Base-by-base conservation (phyloP, 306 rosid genomes). In the Prunus campanulata region DNA sequence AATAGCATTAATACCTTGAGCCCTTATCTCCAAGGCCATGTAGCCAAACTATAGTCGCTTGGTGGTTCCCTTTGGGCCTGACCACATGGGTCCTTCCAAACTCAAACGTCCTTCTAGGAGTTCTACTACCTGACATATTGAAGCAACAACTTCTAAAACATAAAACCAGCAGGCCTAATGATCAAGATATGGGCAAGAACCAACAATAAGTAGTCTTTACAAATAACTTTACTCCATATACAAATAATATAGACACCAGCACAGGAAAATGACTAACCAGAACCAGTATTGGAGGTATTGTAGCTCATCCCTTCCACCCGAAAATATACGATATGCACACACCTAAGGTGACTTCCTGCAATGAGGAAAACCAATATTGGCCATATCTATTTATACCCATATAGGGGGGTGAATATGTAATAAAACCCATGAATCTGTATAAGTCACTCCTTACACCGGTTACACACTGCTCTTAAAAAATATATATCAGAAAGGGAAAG, bases 1-100 rank as follows among this genome's bases (percentile, higher is more conserved):
- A 65, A 61, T 30, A 69, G 66, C 65, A 35, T 48, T 56, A 66
- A 75, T 84, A 93, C 98, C 97, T 93, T 68, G 97, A 88, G 54
- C 98, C 98, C 70, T 93, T 89, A 76, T 93, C 98, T 66, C 98
- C 97, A 77, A 89, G 85, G 83, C 97, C 98, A 74, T 93, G 98
- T 11, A 93, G 81, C 98, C 98, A 93, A 84, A 93, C 96, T 79
- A 93, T 90, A 68, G 98, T 93, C 19, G 93, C 97, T 67, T 91
- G 98, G 78, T 93, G 98, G 77, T 60, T 86, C 79, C 91, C 98
- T 89, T 80, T 93, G 25, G 98, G 97, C 77, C 93, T 93, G 65
- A 93, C 93, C 81, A 93, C 98, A 84, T 93, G 88, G 11, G 98
- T 93, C 90, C 96, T 88, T 74, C 98, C 98, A 78, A 93, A 93